Percentiles rank a stretch among this genome's conserved stretches.
phyloP scores from a whole-genome alignment of 495 filamentous ascomycete species.

The Penicillium angulare region DNA sequence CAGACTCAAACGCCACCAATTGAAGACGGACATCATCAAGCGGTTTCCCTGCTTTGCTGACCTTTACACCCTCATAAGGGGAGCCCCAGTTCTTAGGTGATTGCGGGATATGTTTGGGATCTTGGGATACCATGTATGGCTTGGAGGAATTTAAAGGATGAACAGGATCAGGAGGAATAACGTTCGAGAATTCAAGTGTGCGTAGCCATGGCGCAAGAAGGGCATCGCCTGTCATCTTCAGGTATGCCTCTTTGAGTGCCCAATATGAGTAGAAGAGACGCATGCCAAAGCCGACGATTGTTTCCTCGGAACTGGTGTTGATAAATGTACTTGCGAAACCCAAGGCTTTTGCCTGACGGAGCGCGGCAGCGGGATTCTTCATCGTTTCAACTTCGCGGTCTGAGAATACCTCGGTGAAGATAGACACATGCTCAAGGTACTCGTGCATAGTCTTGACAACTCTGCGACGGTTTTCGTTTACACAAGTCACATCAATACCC shows the following conservation, averaged over 20 bases:
- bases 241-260: conserved; percentile 87
- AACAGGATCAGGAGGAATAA: conserved; percentile 51
- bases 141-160: conserved; percentile 7
- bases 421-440: conserved; percentile 68
- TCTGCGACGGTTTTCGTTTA: conserved; percentile 61
- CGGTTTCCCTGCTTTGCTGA: conserved; percentile 46
- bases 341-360: conserved; percentile 26
- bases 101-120: conserved; percentile 17
- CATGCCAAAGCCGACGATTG: conserved; percentile 57
- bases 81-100: conserved; percentile 44
- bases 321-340: conserved; percentile 10
- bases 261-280: conserved; percentile 84
- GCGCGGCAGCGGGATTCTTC: conserved; percentile 39
- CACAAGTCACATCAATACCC: conserved; percentile 74
- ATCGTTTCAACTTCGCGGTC: conserved; percentile 55
- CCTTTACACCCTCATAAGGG: conserved; percentile 49
- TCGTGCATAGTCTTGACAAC: conserved; percentile 44
- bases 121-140: background rate
- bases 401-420: conserved; percentile 78
- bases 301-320: conserved; percentile 29
- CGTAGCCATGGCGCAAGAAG: conserved; percentile 77
- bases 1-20: conserved; percentile 56
- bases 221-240: conserved; percentile 91
- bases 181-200: conserved; percentile 65
- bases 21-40: conserved; percentile 59